Conservation (phyloP, 257 asterid genomes). For the Perilla frutescens region DNA sequence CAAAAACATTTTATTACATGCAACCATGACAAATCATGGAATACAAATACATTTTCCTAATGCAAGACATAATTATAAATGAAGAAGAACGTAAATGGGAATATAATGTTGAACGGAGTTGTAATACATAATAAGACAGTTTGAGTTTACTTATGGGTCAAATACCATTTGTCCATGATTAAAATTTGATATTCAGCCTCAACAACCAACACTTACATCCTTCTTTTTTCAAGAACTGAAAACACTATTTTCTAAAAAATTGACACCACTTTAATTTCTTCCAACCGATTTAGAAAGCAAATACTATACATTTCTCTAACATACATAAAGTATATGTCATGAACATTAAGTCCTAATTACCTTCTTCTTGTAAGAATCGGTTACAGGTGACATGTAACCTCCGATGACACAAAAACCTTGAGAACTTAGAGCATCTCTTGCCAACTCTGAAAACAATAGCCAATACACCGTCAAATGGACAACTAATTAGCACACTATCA, state of each 20-base stretch:
- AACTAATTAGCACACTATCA: constrained; percentile 7
- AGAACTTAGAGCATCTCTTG: constrained; percentile 75
- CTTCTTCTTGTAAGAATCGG: constrained; percentile 86
- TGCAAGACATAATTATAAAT: constrained; percentile 10
- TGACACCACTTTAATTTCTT: constrained; percentile 6
- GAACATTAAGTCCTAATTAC: constrained; percentile 46
- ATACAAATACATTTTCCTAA: background rate
- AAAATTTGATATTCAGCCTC: constrained; percentile 7
- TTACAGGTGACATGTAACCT: constrained; percentile 96
- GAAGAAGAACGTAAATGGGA: background rate
- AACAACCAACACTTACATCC: constrained; percentile 47
- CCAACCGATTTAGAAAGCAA: background rate
- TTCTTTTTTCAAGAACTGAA: background rate
- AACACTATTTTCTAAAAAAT: too few species aligned
- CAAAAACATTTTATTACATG: constrained; percentile 5
- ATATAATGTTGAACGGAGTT: background rate
- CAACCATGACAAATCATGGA: background rate
- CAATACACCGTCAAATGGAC: background rate
- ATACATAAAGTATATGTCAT: too few species aligned
- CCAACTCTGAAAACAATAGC: constrained; percentile 63
- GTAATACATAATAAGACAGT: background rate
- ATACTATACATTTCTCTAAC: background rate
- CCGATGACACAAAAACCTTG: constrained; percentile 80
- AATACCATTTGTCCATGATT: background rate
- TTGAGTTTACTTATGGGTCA: background rate